Percentiles rank a stretch among this genome's conserved stretches.
Conservation (phyloP, 2,329 filamentous ascomycete species). For the Reticulascus tulasneorum region DNA sequence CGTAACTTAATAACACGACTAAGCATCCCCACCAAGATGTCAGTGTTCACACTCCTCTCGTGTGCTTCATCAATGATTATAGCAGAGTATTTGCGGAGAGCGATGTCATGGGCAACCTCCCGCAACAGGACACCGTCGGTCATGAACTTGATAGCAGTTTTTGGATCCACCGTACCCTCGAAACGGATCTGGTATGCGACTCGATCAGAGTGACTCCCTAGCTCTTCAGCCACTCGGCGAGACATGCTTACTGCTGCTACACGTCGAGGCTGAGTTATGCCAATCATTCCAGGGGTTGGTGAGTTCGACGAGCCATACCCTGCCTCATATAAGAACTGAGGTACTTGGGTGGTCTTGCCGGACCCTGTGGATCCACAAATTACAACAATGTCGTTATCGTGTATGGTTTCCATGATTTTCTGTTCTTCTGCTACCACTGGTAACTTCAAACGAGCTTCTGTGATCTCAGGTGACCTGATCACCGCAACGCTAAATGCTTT, state of each 20-base stretch:
- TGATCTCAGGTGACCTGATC: conserved; percentile 66
- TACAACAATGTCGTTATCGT: conserved; percentile 85
- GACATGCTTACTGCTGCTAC: conserved; percentile 97
- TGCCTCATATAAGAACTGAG: conserved; percentile 92
- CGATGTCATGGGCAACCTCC: conserved; percentile 86
- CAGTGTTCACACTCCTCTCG: conserved; percentile 94
- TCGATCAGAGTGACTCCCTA: conserved; percentile 70
- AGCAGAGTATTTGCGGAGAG: conserved; percentile 83
- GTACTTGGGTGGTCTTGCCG: conserved; percentile 95
- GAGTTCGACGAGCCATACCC: conserved; percentile 79
- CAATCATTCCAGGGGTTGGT: conserved; percentile 86
- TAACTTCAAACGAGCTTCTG: conserved; percentile 72
- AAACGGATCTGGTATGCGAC: conserved; percentile 96
- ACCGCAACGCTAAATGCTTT: conserved; percentile 76
- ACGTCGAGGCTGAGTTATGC: conserved; percentile 88
- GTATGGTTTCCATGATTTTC: conserved; percentile 95
- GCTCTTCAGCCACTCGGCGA: conserved; percentile 80
- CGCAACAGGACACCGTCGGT: conserved; percentile 93
- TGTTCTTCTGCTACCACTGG: conserved; percentile 95
- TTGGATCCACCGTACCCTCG: conserved; percentile 73
- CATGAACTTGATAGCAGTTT: conserved; percentile 97
- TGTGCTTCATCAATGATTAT: conserved; percentile 97
- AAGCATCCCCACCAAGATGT: conserved; percentile 96
- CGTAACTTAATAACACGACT: conserved; percentile 87
- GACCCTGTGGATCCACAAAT: conserved; percentile 94